Evolutionary conservation across 805 yeast species (phyloP).

Genomic region (Yarrowia porcina): DNA sequence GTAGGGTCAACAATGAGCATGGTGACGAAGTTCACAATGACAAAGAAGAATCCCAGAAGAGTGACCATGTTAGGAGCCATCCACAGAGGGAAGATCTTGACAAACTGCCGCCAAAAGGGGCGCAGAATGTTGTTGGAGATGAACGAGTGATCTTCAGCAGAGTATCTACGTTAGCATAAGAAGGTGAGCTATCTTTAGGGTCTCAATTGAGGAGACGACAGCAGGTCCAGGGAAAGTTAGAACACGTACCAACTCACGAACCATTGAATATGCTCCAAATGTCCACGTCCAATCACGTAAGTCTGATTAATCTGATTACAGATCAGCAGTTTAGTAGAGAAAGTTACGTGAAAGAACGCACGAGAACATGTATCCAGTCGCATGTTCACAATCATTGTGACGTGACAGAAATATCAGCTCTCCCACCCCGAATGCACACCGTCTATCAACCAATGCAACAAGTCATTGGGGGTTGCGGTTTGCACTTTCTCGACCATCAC

Average conservation of each 20-base stretch:
- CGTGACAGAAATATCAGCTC: too few species aligned
- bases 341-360: too few species aligned
- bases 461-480: neutral
- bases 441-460: too few species aligned
- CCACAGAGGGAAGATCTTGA: slow-evolving; percentile 69
- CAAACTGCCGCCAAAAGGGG: slow-evolving; percentile 77
- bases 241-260: neutral
- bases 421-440: too few species aligned
- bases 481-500: neutral
- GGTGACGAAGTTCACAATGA: slow-evolving; percentile 58
- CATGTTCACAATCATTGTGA: too few species aligned
- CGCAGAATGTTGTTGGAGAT: slow-evolving; percentile 71
- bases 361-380: too few species aligned
- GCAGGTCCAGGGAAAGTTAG: neutral
- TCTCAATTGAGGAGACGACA: neutral
- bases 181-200: too few species aligned
- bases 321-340: too few species aligned
- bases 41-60: slow-evolving; percentile 69
- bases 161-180: slow-evolving; percentile 33
- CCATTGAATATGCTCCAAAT: too few species aligned
- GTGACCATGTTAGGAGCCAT: slow-evolving; percentile 64
- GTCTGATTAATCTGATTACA: too few species aligned
- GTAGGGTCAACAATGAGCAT: slow-evolving; percentile 73
- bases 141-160: slow-evolving; percentile 74
- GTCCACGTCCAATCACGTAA: too few species aligned